Evolutionary conservation across 192 early-diverging fungal genomes (phyloP), one percentile per base, ranked within the genome.

Genomic region (Rhizophagus clarus): DNA sequence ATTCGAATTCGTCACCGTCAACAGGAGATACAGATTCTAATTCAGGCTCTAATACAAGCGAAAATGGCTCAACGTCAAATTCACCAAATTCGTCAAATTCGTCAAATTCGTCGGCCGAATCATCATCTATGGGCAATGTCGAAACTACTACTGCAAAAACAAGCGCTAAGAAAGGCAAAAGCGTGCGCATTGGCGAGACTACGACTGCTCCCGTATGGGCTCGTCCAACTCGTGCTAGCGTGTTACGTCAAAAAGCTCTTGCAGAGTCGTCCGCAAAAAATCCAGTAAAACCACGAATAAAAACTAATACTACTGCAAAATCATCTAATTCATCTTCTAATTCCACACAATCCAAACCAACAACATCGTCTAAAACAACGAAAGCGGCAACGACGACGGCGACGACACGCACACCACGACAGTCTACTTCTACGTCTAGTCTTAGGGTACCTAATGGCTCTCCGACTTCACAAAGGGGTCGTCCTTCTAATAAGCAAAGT

Each of bases 161-260:
- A 40, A 24, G 17, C 7, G 45, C 67, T 34, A 79, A 61, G 37
- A 79, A 71, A 40, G 47, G n/a, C 2, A 79, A 79, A 71, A 61
- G 31, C 40, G 67, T 79, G 12, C 77, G 77, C 0, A 71, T 79
- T 34, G 77, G 74, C n/a, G 61, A 40, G 14, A 42, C 68, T 14
- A 63, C 75, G 2, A 37, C 75, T 12, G 17, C 61, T 14, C 7
- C 77, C 28, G 31, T 28, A 34, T 79, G 34, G 31, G 68, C 24
- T 34, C 66, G 77, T 29, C 77, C 77, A 37, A 79, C 77, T 40
- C 64, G 77, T 34, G 77, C 77, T 24, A 79, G 77, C 40, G 68
- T 79, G 24, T 79, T 79, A 61, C 77, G 77, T 28, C 77, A 79
- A 71, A 79, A 79, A 26, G 77, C 77, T 28, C 61, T 79, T 14